A percentile compares a stretch with the other conserved stretches of the same genome.
phyloP scores from a whole-genome alignment of 2,329 filamentous ascomycete species.

The Colletotrichum filicis region DNA sequence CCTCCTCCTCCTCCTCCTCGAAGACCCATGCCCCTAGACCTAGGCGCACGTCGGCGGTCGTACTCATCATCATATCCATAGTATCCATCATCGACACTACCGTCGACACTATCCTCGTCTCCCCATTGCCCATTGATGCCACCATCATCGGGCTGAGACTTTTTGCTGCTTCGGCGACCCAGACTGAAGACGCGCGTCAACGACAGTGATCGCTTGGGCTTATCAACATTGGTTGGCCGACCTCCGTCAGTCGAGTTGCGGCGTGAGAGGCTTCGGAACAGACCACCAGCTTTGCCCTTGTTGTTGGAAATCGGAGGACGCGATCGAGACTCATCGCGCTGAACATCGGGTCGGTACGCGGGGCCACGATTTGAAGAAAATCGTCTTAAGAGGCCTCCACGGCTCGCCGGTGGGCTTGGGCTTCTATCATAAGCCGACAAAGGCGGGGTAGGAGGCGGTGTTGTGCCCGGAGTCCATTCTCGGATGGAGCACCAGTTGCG shows the following conservation, averaged over 20 bases:
- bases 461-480: constrained; percentile 81
- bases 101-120: constrained; percentile 53
- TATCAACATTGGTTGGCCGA: constrained; percentile 46
- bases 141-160: constrained; percentile 56
- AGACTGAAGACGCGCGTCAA: constrained; percentile 59
- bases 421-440: constrained; percentile 57
- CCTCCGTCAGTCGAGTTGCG: constrained; percentile 51
- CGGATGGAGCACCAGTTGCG: constrained; percentile 97
- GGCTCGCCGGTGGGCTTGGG: constrained; percentile 50
- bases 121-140: constrained; percentile 68
- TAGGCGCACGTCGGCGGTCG: constrained; percentile 32
- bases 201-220: constrained; percentile 69
- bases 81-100: constrained; percentile 35
- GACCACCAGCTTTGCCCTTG: constrained; percentile 39
- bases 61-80: constrained; percentile 41
- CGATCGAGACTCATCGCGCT: constrained; percentile 46
- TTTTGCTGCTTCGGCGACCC: constrained; percentile 52
- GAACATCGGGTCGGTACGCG: constrained; percentile 49
- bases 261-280: constrained; percentile 50
- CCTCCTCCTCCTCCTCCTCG: constrained; percentile 47
- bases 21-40: constrained; percentile 39
- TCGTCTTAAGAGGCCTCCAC: constrained; percentile 55
- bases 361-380: constrained; percentile 54
- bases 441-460: constrained; percentile 76
- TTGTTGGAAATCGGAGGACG: constrained; percentile 61